Conservation (phyloP, 2,329 filamentous ascomycete species). For the Hirsutella rhossiliensis region DNA sequence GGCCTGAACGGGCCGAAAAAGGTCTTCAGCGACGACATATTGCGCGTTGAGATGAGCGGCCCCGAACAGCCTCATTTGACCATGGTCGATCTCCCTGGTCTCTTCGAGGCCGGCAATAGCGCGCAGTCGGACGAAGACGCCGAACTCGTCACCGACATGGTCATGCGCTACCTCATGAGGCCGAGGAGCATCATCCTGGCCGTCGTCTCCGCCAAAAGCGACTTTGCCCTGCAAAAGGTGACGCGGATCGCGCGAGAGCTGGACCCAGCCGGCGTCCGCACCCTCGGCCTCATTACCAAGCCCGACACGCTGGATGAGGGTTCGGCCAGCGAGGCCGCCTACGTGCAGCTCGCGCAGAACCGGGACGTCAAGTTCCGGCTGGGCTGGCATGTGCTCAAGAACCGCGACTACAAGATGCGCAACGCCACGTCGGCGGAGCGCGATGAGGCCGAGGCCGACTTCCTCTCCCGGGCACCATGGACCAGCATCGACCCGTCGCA, state of each 20-base stretch:
- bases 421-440: conserved; percentile 19
- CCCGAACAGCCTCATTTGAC: conserved; percentile 39
- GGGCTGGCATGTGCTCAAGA: conserved; percentile 41
- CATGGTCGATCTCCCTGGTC: conserved; percentile 45
- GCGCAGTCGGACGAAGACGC: conserved; percentile 31
- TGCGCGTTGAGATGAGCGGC: conserved; percentile 35
- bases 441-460: conserved; percentile 25
- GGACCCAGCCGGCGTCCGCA: conserved; percentile 24
- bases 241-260: conserved; percentile 25
- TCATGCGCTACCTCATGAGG: conserved; percentile 42
- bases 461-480: conserved; percentile 32
- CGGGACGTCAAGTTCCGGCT: conserved; percentile 32
- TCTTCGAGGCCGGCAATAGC: conserved; percentile 37
- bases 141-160: conserved; percentile 31
- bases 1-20: conserved; percentile 24
- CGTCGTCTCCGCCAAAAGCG: conserved; percentile 40
- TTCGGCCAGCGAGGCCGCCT: conserved; percentile 27
- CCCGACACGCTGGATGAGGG: conserved; percentile 25
- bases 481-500: conserved; percentile 16
- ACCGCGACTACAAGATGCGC: conserved; percentile 22
- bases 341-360: conserved; percentile 30
- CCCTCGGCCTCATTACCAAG: conserved; percentile 45
- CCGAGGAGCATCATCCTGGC: conserved; percentile 47
- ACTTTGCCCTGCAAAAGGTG: conserved; percentile 47
- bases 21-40: conserved; percentile 32